Evolutionary conservation across 768 basidiomycete genomes (phyloP), one percentile per base, ranked within the genome.

Genomic region (Tylopilus rubrobrunneus): DNA sequence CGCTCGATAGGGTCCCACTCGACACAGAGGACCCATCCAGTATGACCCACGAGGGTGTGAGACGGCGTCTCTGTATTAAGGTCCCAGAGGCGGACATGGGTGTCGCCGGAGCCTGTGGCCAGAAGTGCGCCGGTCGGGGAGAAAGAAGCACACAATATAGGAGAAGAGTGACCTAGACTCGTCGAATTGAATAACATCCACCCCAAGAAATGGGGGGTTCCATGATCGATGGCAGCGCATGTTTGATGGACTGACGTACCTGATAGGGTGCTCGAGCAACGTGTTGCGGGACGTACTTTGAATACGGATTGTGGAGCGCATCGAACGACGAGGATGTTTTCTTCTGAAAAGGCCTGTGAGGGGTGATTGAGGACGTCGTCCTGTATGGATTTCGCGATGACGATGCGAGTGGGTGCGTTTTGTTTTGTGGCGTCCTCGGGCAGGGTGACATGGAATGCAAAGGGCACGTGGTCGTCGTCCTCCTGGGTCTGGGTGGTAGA

Each of bases 281-380:
- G 75, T 29, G 93, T 94, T 11, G 97, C 93, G 23, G 92, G 92
- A 59, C 95, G 78, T 27, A 99, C 95, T 54, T 86, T 84, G 73
- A 97, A 99, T 5, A 98, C 89, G 43, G 94, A 92, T 69, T 99
- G 95, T 9, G 96, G 96, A 27, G 95, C 86, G 70, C 96, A 98
- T 61, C 87, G 83, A 25, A 98, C 80, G 48, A 89, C 78, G 52
- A 98, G 84, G 10, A 94, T 79, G 64, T 92, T 93, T 79, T 99
- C 96, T 9, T 83, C 77, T 0, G 89, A 86, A 59, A 92, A 89
- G 0, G 80, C 76, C 25, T 82, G 77, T 2, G 87, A 86, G 0
- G 86, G 78, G 63, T 87, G 88, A 7, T 77, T 73, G 9, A 98
- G 76, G 9, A 97, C 80, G 63, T 98, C 93, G 3, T 79, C 73